These are phyloP conservation scores for Xerocomus spinulosus DNA, from an alignment of 768 basidiomycete genomes.

Conservation along the genomic window DNA sequence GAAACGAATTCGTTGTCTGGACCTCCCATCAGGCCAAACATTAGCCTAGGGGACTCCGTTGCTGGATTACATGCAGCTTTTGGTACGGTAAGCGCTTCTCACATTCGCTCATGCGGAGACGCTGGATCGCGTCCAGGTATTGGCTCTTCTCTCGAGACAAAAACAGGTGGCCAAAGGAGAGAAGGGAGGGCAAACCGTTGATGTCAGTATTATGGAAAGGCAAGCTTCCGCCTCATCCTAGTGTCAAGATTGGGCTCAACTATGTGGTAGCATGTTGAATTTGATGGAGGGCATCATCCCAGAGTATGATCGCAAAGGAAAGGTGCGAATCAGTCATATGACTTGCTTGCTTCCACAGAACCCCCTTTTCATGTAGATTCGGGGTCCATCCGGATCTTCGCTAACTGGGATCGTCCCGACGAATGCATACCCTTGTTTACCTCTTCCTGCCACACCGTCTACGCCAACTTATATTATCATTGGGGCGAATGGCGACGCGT, in stretches of 20 bases:
- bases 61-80: slow-evolving; percentile 72
- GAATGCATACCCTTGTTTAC: slow-evolving; percentile 66
- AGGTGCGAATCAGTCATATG: slow-evolving; percentile 34
- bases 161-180: slow-evolving; percentile 28
- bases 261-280: slow-evolving; percentile 56
- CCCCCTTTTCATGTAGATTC: slow-evolving; percentile 37
- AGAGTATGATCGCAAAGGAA: slow-evolving; percentile 68
- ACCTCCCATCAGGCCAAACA: slow-evolving; percentile 66
- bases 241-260: not conserved
- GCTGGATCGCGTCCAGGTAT: slow-evolving; percentile 36
- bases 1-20: slow-evolving; percentile 51
- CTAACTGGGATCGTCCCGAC: slow-evolving; percentile 74
- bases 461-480: slow-evolving; percentile 60
- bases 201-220: slow-evolving; percentile 76
- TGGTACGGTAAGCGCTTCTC: slow-evolving; percentile 50
- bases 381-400: slow-evolving; percentile 70
- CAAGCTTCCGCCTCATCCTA: slow-evolving; percentile 9
- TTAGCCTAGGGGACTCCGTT: slow-evolving; percentile 68
- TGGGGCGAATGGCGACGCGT: slow-evolving; percentile 66
- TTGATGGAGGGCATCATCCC: slow-evolving; percentile 76
- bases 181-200: slow-evolving; percentile 50
- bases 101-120: not conserved
- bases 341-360: not conserved
- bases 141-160: slow-evolving; percentile 53
- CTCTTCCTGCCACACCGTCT: slow-evolving; percentile 36